phyloP scores from a whole-genome alignment of 768 basidiomycete genomes.

The Porpolomopsis calyptriformis region DNA sequence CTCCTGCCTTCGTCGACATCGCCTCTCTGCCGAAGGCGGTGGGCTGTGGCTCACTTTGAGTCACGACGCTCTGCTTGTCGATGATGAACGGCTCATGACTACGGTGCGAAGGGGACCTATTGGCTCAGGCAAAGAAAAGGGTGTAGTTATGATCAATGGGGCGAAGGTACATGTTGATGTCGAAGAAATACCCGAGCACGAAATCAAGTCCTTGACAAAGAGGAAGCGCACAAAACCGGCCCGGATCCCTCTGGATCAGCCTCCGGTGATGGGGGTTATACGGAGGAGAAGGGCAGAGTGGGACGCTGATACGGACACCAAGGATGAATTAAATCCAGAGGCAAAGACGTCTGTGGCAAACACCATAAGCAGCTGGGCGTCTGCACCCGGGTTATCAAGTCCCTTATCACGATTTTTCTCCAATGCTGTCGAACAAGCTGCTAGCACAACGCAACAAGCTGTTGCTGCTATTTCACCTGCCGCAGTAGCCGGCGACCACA shows the following conservation, averaged over 20 bases:
- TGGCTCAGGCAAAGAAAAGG: constrained; percentile 54
- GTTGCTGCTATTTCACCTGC: constrained; percentile 67
- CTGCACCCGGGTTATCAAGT: constrained; percentile 57
- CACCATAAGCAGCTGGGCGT: constrained; percentile 34
- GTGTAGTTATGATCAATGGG: constrained; percentile 82
- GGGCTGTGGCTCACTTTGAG: constrained; percentile 90
- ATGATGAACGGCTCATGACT: constrained; percentile 63
- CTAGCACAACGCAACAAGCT: constrained; percentile 64
- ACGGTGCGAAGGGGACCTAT: constrained; percentile 63
- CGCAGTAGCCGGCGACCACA: constrained; percentile 28
- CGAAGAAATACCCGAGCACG: constrained; percentile 78
- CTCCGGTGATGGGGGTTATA: constrained; percentile 66
- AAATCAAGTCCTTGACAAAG: constrained; percentile 73
- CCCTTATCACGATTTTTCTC: constrained; percentile 63
- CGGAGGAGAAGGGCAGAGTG: constrained; percentile 63
- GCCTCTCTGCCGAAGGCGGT: constrained; percentile 76
- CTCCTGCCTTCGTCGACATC: constrained; percentile 76
- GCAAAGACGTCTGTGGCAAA: constrained; percentile 9
- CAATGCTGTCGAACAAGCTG: constrained; percentile 66
- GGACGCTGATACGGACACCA: constrained; percentile 41
- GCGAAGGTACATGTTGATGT: constrained; percentile 74
- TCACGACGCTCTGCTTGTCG: constrained; percentile 70
- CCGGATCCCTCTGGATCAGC: constrained; percentile 88
- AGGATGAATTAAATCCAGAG: constrained; percentile 12
- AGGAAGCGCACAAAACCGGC: constrained; percentile 79